Base-by-base conservation (phyloP, 768 basidiomycete genomes). In the Tubosaeta brunneosetosa region DNA sequence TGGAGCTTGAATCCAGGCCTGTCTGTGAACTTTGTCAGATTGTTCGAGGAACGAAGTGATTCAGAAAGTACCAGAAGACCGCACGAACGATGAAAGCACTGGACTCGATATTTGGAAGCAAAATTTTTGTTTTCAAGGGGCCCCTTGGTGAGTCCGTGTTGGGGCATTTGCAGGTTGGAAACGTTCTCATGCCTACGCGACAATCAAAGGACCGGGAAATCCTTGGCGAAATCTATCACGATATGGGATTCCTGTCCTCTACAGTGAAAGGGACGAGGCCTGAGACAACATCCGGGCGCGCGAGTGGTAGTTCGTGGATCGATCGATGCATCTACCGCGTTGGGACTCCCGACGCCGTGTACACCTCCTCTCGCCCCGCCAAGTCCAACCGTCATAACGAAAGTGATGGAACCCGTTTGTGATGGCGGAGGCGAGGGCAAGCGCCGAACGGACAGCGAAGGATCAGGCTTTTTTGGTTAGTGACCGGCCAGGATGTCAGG, bases 1-100 rank as follows among this genome's bases (percentile, higher is more conserved):
- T 49, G 86, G 85, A 82, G 86, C 46, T 84, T 86, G 29, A 88
- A 87, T 58, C 81, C 84, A 0, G 86, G 85, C 13, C 66, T 87
- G 9, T 66, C 78, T 22, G 22, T 22, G 22, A 85, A 85, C 53
- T 73, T 87, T 2, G 60, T 55, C 8, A 77, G 34, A 34, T 9
- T 46, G 45, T 46, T 46, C 13, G 32, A 33, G 45, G 45, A 46
- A 82, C 1, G 71, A 79, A 26, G 72, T 84, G 19, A 68, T 84
- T 1, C 59, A 65, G 44, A 78, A 63, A 68, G 13, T 85, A 77
- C 51, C 86, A 86, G 59, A 66, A 72, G 45, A 74, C 82, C 29
- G 78, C 80, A 2, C 60, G 54, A 4, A 65, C 58, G 16, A 72
- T 76, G 65, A 79, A 77, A 58, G 59, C 56, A 0, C 62, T 29